A percentile compares a stretch with the other conserved stretches of the same genome.
These are phyloP conservation scores for Globisporangium radiosum DNA, from an alignment of 352 stramenopile species.

Conservation along the genomic window DNA sequence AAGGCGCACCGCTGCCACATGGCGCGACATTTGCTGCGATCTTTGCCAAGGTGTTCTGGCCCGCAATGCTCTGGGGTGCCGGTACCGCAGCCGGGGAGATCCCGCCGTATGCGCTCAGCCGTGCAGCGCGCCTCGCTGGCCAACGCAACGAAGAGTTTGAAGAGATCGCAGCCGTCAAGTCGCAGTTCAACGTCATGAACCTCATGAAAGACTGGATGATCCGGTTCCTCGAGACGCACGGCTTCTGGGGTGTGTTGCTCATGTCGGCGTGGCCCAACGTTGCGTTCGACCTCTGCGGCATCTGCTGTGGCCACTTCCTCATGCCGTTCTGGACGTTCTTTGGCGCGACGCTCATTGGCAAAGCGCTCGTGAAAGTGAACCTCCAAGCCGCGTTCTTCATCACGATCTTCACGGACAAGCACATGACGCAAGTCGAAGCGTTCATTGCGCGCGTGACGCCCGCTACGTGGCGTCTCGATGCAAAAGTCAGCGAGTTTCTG, in stretches of 20 bases:
- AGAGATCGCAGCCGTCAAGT: constrained; percentile 79
- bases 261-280: constrained; percentile 94
- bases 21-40: constrained; percentile 80
- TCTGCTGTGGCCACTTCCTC: constrained; percentile 92
- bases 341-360: constrained; percentile 90
- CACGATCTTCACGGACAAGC: constrained; percentile 85
- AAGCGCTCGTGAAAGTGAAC: constrained; percentile 90
- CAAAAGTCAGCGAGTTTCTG: constrained; percentile 80
- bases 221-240: constrained; percentile 84
- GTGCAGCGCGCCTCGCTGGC: constrained; percentile 74
- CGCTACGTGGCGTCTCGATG: constrained; percentile 63
- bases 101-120: constrained; percentile 90
- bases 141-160: constrained; percentile 89
- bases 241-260: constrained; percentile 91
- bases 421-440: constrained; percentile 80
- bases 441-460: constrained; percentile 77
- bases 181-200: constrained; percentile 86
- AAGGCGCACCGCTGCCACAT: constrained; percentile 24
- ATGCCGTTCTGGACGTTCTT: constrained; percentile 96
- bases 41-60: constrained; percentile 88
- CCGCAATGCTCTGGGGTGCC: constrained; percentile 89
- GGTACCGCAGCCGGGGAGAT: constrained; percentile 92
- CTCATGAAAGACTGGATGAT: constrained; percentile 93
- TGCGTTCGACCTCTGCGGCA: constrained; percentile 92
- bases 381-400: constrained; percentile 89